A percentile compares a stretch with the other conserved stretches of the same genome.
Evolutionary conservation across 805 yeast species (phyloP).

Genomic region (Debaryomyces castellii): DNA sequence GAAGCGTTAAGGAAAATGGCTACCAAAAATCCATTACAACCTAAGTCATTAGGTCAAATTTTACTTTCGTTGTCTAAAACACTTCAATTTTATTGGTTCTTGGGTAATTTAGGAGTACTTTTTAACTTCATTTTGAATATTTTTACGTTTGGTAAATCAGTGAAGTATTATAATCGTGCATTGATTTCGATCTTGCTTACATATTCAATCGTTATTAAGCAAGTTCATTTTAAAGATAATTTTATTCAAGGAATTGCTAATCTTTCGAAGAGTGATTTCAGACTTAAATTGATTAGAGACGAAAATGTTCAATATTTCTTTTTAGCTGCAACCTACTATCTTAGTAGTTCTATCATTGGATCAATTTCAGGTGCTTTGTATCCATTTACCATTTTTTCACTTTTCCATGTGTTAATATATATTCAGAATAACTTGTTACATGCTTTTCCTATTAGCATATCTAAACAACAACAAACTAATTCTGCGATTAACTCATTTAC

Average conservation of each 20-base stretch:
- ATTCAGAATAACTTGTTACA: constrained; percentile 36
- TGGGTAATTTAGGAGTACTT: constrained; percentile 56
- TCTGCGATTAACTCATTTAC: constrained; percentile 29
- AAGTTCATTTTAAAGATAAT: constrained; percentile 48
- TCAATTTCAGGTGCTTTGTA: constrained; percentile 39
- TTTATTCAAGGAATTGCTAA: constrained; percentile 7
- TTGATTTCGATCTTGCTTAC: constrained; percentile 56
- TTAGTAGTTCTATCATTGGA: constrained; percentile 29
- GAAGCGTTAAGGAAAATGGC: not conserved
- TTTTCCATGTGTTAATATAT: constrained; percentile 38
- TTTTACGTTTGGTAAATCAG: constrained; percentile 38
- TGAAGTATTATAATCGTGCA: constrained; percentile 30
- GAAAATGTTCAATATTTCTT: constrained; percentile 41
- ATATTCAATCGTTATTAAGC: constrained; percentile 61
- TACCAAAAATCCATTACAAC: not conserved
- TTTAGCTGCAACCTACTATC: constrained; percentile 30
- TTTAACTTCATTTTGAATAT: constrained; percentile 37
- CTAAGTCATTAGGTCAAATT: constrained; percentile 6
- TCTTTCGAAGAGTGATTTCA: constrained; percentile 7
- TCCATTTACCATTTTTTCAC: constrained; percentile 34
- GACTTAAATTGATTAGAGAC: constrained; percentile 29
- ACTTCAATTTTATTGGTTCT: constrained; percentile 70
- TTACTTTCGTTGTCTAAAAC: constrained; percentile 25
- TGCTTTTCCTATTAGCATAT: constrained; percentile 29
- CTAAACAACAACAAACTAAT: constrained; percentile 29